phyloP scores from a whole-genome alignment of 2,329 filamentous ascomycete species.

The Cyclaneusma minus region DNA sequence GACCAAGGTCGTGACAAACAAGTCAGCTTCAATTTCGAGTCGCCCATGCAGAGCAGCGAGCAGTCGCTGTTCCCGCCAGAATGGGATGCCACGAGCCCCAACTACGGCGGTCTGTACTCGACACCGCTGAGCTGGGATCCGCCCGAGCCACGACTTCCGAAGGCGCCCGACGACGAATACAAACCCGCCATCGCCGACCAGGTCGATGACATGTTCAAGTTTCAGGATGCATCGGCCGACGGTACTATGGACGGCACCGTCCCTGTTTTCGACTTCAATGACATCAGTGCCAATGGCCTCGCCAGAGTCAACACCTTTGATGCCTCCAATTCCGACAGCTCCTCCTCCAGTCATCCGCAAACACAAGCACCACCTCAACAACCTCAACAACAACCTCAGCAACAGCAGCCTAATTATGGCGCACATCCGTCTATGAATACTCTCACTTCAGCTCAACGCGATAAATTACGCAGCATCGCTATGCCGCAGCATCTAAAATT shows the following conservation, averaged over 20 bases:
- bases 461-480: conserved; percentile 45
- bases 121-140: conserved; percentile 18
- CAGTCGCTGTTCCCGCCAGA: conserved; percentile 12
- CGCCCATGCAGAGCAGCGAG: not conserved
- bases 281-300: conserved; percentile 8
- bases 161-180: no score
- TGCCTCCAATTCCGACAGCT: no score
- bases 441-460: conserved; percentile 42
- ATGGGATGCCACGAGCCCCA: conserved; percentile 13
- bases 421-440: conserved; percentile 18
- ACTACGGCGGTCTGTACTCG: conserved; percentile 16
- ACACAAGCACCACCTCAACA: no score
- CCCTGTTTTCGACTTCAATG: no score
- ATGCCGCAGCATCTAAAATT: conserved; percentile 49
- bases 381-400: no score
- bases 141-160: conserved; percentile 10
- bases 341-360: no score
- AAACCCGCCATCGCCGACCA: not conserved
- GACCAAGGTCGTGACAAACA: no score
- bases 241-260: no score
- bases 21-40: no score
- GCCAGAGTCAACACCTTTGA: conserved; percentile 1
- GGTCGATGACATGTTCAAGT: not conserved
- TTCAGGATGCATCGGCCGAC: no score
- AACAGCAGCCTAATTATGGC: no score